Base-by-base conservation (phyloP, 345 rosid genomes). In the Rhizophora mangle region DNA sequence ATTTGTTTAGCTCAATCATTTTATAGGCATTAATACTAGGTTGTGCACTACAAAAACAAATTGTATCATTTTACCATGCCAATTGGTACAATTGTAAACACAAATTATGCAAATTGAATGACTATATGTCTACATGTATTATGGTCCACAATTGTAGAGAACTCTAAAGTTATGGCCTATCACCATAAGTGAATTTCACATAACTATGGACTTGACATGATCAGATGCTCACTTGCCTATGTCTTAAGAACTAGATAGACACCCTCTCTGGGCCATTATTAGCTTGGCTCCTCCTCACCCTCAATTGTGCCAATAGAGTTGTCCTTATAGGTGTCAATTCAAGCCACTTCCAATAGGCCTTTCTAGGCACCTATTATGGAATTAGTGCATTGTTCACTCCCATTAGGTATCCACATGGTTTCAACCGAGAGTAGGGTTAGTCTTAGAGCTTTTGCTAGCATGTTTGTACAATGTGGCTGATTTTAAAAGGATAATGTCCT, bases 341-440 rank as follows among this genome's bases (percentile, higher is more conserved):
- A 36, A 73, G 62, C 58, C 71, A 65, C 53, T 39, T 55, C 70
- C 76, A 60, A 74, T 27, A 43, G 67, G 68, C 43, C 61, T 61
- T 19, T 52, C 11, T 46, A 53, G 22, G 52, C 52, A 56, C 67
- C 60, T 59, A 59, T 24, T 62, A 19, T 49, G 39, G 69, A 43
- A 54, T 19, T 56, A 13, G 30, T 20, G 10, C 58, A 51, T 66
- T 49, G 60, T 72, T 66, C 22, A 53, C 67, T 65, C 56, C 73
- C 52, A 70, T 72, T 47, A 65, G 7, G 32, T 76, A 73, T 73
- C 83, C 80, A 72, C 80, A 79, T 84, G 83, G 69, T 69, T 79
- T 83, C 83, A 84, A 74, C 85, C 76, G 32, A 32, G 62, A 34
- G 79, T 81, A 79, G 84, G 82, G 78, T 58, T 69, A 72, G 75